Evolutionary conservation across 2,329 filamentous ascomycete species (phyloP), one percentile per base, ranked within the genome.

Genomic region (Macroventuria anomochaeta): DNA sequence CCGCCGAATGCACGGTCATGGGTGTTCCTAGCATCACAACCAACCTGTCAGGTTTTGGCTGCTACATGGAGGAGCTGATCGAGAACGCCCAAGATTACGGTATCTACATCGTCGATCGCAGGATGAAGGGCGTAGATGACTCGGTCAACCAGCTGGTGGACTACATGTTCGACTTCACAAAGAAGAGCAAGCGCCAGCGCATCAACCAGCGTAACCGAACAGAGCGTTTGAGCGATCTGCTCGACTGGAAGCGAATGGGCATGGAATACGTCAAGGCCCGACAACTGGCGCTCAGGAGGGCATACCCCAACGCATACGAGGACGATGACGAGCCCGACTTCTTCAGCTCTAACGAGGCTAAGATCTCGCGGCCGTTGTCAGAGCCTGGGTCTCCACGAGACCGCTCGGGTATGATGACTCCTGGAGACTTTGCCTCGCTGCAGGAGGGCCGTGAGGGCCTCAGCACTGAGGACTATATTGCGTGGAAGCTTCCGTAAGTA

Each of bases 171-270:
- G 91, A 97, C 39, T 99, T 97, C 73, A 89, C 89, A 58, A 84
- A 84, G 72, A 99, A 99, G 86, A 96, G 90, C 76, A 89, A 92
- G 53, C 87, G 95, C 57, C 95, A 99, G 77, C 90, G 95, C 43
- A 99, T 99, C 83, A 99, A 99, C 82, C 95, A 97, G 80, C 87
- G 95, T 42, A 99, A 99, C 78, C 87, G 95, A 48, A 99, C 95
- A 0, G 95, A 99, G 81, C 87, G 95, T 40, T 80, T 99, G 48
- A 96, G 92, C 70, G 95, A 99, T 73, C 81, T 99, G 55, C 83
- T 99, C 33, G 95, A 99, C 78, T 99, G 95, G 95, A 97, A 97
- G 84, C 85, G 95, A 42, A 99, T 99, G 95, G 95, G 95, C 18
- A 88, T 97, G 88, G 95, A 99, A 78, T 99, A 99, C 72, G 91